phyloP scores from a whole-genome alignment of 2,329 filamentous ascomycete species.

The Pseudogymnoascus sp. region DNA sequence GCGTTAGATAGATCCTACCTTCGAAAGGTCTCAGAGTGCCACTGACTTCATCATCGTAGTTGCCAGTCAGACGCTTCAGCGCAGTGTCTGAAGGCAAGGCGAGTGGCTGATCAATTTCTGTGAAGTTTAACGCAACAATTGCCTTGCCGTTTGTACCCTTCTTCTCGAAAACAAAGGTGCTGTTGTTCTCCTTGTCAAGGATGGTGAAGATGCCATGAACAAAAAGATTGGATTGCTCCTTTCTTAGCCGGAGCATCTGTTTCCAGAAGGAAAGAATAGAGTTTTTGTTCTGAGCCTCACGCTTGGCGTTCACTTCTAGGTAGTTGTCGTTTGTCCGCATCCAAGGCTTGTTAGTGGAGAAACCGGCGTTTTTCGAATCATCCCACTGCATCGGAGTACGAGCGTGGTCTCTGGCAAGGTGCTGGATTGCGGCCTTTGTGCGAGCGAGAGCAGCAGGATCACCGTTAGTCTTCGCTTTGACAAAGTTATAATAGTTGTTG shows the following conservation, averaged over 20 bases:
- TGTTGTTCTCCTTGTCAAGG: constrained; percentile 37
- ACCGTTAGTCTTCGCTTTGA: background rate
- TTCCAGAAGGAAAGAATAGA: constrained; percentile 25
- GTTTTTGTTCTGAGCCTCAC: constrained; percentile 31
- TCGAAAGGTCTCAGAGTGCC: background rate
- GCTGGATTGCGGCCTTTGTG: background rate
- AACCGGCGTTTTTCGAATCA: background rate
- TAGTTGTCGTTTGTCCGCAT: constrained; percentile 19
- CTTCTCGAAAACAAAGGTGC: constrained; percentile 39
- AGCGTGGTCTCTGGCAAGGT: constrained; percentile 3
- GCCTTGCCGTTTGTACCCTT: constrained; percentile 26
- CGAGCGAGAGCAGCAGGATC: background rate
- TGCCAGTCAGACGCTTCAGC: background rate
- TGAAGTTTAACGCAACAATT: constrained; percentile 40
- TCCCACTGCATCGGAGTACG: constrained; percentile 9
- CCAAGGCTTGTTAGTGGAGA: constrained; percentile 7
- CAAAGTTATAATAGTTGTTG: constrained; percentile 13
- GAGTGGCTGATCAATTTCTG: constrained; percentile 25
- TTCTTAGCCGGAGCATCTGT: constrained; percentile 22
- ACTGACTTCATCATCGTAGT: constrained; percentile 3
- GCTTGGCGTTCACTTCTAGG: constrained; percentile 45
- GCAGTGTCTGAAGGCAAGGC: background rate
- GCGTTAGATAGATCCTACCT: background rate
- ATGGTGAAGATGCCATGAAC: constrained; percentile 51
- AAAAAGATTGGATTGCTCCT: constrained; percentile 49